Base-by-base conservation (phyloP, 805 yeast genomes). In the Spathaspora arborariae region DNA sequence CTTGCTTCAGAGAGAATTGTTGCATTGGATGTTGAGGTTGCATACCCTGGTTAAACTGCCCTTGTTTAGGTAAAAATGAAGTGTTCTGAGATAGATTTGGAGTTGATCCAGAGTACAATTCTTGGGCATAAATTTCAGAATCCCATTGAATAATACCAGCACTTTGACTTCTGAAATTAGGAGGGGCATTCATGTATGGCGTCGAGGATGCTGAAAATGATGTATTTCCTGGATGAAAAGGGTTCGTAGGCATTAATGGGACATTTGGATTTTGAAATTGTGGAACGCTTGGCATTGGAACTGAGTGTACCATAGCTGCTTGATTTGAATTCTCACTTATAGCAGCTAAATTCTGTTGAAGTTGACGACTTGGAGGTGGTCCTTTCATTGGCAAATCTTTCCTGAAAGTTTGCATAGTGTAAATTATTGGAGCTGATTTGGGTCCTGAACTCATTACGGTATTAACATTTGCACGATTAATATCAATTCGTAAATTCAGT, bases 381-480 rank as follows among this genome's bases (percentile, higher is more conserved):
- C 10, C 16, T 13, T 30, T 15, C 15, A 8, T 15, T 16, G 5
- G 18, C 5, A 30, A 3, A 30, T 30, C 35, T 30, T 30, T 30
- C 18, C 4, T 61, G 59, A 11, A 60, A 42, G 2, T 49, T 48
- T 5, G 74, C 64, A 51, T 66, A 59, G 47, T 60, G 35, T 30
- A 13, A 16, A 30, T 30, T 30, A 69, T 57, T 7, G 76, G 76
- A 0, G 71, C 71, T 16, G 67, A 63, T 30, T 53, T 48, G 3
- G 72, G 72, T 1, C 71, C 72, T 2, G 44, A 40, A 11, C 42
- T 39, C 13, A 16, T 19, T 13, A 22, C 44, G 13, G 22, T 15
- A 20, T 4, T 15, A 19, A 11, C 20, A 24, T 47, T 45, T 5
- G 51, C 54, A 33, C 44, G 46, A 2, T 38, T 18, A 10, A 39